Base-by-base conservation (phyloP, 2,329 filamentous ascomycete species). In the Parasarocladium wereldwijsianum region DNA sequence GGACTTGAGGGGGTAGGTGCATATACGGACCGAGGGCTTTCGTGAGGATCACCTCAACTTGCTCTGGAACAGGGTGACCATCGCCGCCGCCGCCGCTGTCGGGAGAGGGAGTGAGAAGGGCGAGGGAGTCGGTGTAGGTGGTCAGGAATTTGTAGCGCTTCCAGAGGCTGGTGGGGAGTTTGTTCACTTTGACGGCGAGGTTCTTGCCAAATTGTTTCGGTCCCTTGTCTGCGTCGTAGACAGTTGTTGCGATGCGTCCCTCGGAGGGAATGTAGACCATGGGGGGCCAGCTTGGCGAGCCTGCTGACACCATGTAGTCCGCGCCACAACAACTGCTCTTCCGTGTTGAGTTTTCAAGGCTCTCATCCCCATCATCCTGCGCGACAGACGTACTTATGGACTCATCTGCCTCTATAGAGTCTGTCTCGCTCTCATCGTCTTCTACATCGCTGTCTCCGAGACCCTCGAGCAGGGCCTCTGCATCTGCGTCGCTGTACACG, bases 121-220 rank as follows among this genome's bases (percentile, higher is more conserved):
- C 65, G 16, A 67, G 38, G 18, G 64, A 62, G 27, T 56, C 55
- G 34, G 57, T 52, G 36, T 60, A 63, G 8, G 60, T 58, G n/a
- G 65, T 60, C 15, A 71, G 40, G 17, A 70, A 45, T 29, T 47
- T 47, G 26, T 50, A 44, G 10, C 42, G 38, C 26, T 38, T 38
- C 14, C 14, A 13, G 8, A 21, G 8, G 8, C 8, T n/a, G n/a
- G 19, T 8, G 19, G n/a, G n/a, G n/a, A n/a, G n/a, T 21, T 8
- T 8, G n/a, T 21, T n/a, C n/a, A 8, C 19, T 8, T 8, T 8
- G 8, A n/a, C n/a, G 19, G n/a, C n/a, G 19, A 8, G 19, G 8
- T n/a, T n/a, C 19, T n/a, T 21, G 6, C 38, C 32, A 11, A 37
- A 25, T 11, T 30, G 26, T 21, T 26, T 26, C 18, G 19, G 11